Evolutionary conservation across 1,284 basidiomycete species (phyloP).

Genomic region (Tremellales sp.): DNA sequence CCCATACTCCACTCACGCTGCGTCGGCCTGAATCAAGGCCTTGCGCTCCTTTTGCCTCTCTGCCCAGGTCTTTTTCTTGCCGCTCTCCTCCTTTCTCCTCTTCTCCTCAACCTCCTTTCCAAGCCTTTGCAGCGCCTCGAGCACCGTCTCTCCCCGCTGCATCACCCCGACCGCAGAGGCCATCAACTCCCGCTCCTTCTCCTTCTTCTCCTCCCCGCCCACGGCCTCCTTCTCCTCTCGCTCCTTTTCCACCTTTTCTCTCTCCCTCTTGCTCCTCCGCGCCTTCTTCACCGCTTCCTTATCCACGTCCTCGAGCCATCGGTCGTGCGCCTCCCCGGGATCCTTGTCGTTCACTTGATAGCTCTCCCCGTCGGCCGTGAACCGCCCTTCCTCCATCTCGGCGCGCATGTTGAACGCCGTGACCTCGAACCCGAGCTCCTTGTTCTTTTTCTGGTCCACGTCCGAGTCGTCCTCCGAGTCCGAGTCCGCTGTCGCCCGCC

Average conservation of each 20-base stretch:
- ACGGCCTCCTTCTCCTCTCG: constrained; percentile 59
- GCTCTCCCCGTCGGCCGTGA: constrained; percentile 80
- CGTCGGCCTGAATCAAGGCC: constrained; percentile 26
- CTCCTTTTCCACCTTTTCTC: constrained; percentile 61
- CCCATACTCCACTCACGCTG: constrained; percentile 26
- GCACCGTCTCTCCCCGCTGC: constrained; percentile 83
- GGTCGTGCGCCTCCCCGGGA: constrained; percentile 85
- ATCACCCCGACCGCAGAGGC: constrained; percentile 66
- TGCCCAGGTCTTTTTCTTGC: constrained; percentile 44
- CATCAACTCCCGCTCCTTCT: constrained; percentile 63
- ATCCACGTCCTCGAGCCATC: constrained; percentile 88
- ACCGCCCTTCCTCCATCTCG: constrained; percentile 96
- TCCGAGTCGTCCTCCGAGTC: constrained; percentile 24
- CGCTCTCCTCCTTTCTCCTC: constrained; percentile 42
- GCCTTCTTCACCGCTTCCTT: constrained; percentile 84
- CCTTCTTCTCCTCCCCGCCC: constrained; percentile 55
- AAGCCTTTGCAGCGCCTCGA: constrained; percentile 82
- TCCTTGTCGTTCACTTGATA: constrained; percentile 79
- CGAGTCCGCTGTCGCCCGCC: too few relatives aligned
- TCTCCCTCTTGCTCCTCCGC: constrained; percentile 65
- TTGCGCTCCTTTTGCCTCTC: constrained; percentile 49
- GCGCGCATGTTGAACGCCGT: constrained; percentile 98
- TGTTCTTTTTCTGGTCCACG: constrained; percentile 53
- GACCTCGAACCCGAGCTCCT: constrained; percentile 85
- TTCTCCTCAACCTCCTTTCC: constrained; percentile 66